phyloP scores from a whole-genome alignment of 108 stramenopile genomes.

The Skeletonema marinoi region DNA sequence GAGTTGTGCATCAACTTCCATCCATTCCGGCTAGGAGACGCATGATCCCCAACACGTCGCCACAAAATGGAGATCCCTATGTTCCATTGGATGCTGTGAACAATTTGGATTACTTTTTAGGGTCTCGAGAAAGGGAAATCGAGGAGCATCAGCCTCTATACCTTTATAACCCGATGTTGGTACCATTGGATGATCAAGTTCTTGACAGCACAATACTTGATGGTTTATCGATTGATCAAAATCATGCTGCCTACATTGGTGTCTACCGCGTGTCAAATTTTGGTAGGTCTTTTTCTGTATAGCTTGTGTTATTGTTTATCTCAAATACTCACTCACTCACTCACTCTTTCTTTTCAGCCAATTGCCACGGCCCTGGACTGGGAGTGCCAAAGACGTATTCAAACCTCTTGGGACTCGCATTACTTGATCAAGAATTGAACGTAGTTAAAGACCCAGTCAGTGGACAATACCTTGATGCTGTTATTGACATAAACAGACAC shows the following conservation, averaged over 20 bases:
- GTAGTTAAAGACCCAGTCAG: conserved; percentile 12
- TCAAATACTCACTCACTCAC: neutral
- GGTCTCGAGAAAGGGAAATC: conserved; percentile 12
- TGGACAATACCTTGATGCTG: conserved; percentile 35
- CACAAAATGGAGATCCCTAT: too few species aligned
- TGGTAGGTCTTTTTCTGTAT: neutral
- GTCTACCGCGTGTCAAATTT: conserved; percentile 45
- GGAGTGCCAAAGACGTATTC: conserved; percentile 30
- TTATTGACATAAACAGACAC: conserved; percentile 38
- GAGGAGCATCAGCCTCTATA: conserved; percentile 48
- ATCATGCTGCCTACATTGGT: conserved; percentile 27
- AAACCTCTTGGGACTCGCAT: conserved; percentile 42
- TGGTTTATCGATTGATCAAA: conserved; percentile 4
- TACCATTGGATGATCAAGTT: conserved; percentile 25
- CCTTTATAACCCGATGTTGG: conserved; percentile 52
- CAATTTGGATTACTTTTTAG: conserved; percentile 41
- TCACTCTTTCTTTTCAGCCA: neutral
- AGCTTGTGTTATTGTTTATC: too few species aligned
- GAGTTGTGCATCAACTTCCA: too few species aligned
- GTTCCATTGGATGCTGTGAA: conserved; percentile 22
- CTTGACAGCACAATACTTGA: conserved; percentile 22
- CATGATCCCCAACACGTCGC: too few species aligned
- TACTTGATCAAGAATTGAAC: conserved; percentile 46
- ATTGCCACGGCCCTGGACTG: conserved; percentile 46
- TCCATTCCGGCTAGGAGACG: too few species aligned